Evolutionary conservation across 2,329 filamentous ascomycete species (phyloP).

Genomic region (Verticillium albo-atrum): DNA sequence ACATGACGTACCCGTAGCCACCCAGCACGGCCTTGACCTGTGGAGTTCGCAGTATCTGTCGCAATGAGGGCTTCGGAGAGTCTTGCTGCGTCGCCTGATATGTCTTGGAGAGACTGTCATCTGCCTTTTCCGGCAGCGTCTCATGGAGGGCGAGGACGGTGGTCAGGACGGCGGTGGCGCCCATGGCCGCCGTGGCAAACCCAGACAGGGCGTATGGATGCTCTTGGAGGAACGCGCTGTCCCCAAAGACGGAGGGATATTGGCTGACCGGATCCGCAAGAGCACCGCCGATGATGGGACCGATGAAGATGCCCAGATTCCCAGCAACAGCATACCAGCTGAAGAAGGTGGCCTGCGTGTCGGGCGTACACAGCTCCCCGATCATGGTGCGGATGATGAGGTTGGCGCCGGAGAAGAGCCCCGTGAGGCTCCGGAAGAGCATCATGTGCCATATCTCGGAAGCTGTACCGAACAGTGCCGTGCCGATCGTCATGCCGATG

Average conservation of each 20-base stretch:
- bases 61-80: neutral
- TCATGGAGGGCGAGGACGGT: conserved; percentile 58
- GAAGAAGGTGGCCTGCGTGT: conserved; percentile 69
- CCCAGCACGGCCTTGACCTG: conserved; percentile 63
- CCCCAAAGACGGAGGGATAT: conserved; percentile 55
- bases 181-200: conserved; percentile 36
- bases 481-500: conserved; percentile 56
- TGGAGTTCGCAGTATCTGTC: conserved; percentile 51
- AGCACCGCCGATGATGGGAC: conserved; percentile 64
- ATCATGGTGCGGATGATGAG: conserved; percentile 76
- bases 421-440: conserved; percentile 64
- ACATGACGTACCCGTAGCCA: conserved; percentile 60
- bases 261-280: conserved; percentile 64
- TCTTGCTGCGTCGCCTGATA: neutral
- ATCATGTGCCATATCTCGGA: conserved; percentile 70
- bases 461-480: conserved; percentile 64
- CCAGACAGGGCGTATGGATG: conserved; percentile 65
- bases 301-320: conserved; percentile 71
- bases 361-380: conserved; percentile 63
- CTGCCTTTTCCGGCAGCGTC: conserved; percentile 35
- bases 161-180: conserved; percentile 46
- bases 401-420: conserved; percentile 68
- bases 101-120: conserved; percentile 11
- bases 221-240: conserved; percentile 51
- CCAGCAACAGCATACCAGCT: conserved; percentile 72